Conservation (phyloP, 2,329 filamentous ascomycete genomes). For the Teratosphaeria destructans region DNA sequence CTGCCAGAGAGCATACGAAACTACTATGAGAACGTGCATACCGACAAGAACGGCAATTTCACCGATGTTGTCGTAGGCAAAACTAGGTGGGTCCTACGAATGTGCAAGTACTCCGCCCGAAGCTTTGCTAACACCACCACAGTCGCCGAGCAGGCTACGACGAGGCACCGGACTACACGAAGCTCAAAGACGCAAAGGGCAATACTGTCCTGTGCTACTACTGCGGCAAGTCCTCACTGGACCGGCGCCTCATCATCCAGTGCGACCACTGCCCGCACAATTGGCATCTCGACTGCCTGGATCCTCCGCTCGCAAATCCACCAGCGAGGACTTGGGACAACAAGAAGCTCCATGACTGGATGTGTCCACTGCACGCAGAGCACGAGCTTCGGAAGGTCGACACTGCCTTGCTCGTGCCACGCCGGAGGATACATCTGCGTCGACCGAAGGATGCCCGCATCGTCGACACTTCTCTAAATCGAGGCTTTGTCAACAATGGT, state of each 20-base stretch:
- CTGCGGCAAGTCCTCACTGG: slow-evolving; percentile 57
- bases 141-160: slow-evolving; percentile 36
- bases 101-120: background rate
- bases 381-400: slow-evolving; percentile 57
- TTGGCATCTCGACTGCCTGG: slow-evolving; percentile 89
- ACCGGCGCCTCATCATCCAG: slow-evolving; percentile 64
- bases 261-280: slow-evolving; percentile 73
- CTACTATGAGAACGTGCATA: slow-evolving; percentile 69
- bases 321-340: slow-evolving; percentile 47
- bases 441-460: slow-evolving; percentile 40
- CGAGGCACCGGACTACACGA: slow-evolving; percentile 23
- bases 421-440: slow-evolving; percentile 35
- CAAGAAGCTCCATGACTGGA: slow-evolving; percentile 61
- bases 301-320: slow-evolving; percentile 70
- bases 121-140: slow-evolving; percentile 1
- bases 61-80: slow-evolving; percentile 52
- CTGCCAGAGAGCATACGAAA: slow-evolving; percentile 62
- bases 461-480: slow-evolving; percentile 39
- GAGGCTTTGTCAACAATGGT: slow-evolving; percentile 50
- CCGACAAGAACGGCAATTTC: slow-evolving; percentile 68
- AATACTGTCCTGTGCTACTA: slow-evolving; percentile 66
- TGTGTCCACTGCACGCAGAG: slow-evolving; percentile 78
- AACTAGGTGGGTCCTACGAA: slow-evolving; percentile 44
- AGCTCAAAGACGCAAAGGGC: slow-evolving; percentile 55
- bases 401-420: slow-evolving; percentile 15